Percentiles rank a stretch among this genome's conserved stretches.
Conservation (phyloP, 2,329 filamentous ascomycete species). For the Hymenoscyphus repandus region DNA sequence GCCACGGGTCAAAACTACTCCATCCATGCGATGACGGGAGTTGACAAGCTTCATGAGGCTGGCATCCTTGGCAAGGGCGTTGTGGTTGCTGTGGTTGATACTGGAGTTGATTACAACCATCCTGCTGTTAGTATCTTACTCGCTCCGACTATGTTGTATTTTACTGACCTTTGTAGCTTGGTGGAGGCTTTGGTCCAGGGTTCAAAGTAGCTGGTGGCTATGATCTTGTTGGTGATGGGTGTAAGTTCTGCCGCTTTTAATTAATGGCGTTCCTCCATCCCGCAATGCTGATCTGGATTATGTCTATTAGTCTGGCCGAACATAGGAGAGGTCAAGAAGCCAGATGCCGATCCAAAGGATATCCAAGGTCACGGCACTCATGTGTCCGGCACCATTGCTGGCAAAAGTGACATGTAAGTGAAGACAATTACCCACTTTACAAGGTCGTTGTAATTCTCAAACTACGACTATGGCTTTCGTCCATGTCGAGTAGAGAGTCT, state of each 20-base stretch:
- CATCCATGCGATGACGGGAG: not conserved
- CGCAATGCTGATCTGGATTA: not conserved
- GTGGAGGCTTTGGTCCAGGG: not conserved
- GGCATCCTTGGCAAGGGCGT: slow-evolving; percentile 1
- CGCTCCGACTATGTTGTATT: not conserved
- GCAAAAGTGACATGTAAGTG: not conserved
- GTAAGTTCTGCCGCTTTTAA: not conserved
- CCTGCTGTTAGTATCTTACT: not conserved
- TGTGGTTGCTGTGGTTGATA: not conserved
- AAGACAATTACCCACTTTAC: not conserved
- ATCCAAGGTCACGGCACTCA: slow-evolving; percentile 15
- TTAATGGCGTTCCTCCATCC: not conserved
- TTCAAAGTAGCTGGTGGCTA: slow-evolving; percentile 1
- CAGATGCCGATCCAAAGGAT: slow-evolving; percentile 11
- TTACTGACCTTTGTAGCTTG: not conserved
- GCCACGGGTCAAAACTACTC: not conserved
- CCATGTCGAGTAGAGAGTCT: too few relatives aligned
- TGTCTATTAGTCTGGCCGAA: not conserved
- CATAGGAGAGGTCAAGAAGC: not conserved
- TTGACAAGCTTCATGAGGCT: slow-evolving; percentile 1
- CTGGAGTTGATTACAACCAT: slow-evolving; percentile 1
- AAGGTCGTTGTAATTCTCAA: too few relatives aligned
- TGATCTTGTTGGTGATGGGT: slow-evolving; percentile 1
- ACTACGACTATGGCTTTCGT: too few relatives aligned
- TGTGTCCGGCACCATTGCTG: slow-evolving; percentile 11